Evolutionary conservation across 2,329 filamentous ascomycete species (phyloP).

Genomic region (Ilyonectria destructans): DNA sequence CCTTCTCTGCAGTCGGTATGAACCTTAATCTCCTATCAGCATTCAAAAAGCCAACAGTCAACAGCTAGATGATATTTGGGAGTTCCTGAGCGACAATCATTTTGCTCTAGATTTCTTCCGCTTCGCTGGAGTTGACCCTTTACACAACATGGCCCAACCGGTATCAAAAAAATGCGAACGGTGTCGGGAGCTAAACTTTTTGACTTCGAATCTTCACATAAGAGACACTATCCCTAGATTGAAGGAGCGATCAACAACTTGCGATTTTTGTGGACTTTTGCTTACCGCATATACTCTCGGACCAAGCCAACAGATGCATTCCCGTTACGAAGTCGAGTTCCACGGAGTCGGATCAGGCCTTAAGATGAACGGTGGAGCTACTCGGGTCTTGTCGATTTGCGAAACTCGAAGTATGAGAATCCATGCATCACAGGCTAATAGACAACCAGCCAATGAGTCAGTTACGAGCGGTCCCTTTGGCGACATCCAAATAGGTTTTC

Average conservation of each 20-base stretch:
- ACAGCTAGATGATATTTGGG: no score
- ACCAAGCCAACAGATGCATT: rapidly evolving
- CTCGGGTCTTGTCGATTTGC: constrained; percentile 12
- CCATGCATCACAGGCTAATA: background rate
- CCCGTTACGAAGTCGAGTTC: background rate
- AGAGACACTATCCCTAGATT: background rate
- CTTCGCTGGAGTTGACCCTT: no score
- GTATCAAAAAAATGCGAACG: no score
- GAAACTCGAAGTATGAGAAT: constrained; percentile 5
- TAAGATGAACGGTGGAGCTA: background rate
- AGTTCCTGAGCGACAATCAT: no score
- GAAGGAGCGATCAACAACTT: background rate
- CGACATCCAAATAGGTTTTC: constrained; percentile 29
- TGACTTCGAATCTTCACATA: no score
- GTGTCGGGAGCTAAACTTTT: no score
- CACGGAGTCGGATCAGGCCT: background rate
- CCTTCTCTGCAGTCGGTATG: no score
- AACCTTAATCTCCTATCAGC: no score
- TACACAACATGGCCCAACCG: no score
- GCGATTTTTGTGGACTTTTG: constrained; percentile 24
- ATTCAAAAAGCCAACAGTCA: no score
- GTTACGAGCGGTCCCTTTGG: no score
- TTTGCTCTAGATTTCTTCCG: no score
- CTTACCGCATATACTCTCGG: background rate
- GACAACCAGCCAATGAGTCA: background rate